Conservation (phyloP, 1,284 basidiomycete species). For the Tetrapyrgos nigripes region DNA sequence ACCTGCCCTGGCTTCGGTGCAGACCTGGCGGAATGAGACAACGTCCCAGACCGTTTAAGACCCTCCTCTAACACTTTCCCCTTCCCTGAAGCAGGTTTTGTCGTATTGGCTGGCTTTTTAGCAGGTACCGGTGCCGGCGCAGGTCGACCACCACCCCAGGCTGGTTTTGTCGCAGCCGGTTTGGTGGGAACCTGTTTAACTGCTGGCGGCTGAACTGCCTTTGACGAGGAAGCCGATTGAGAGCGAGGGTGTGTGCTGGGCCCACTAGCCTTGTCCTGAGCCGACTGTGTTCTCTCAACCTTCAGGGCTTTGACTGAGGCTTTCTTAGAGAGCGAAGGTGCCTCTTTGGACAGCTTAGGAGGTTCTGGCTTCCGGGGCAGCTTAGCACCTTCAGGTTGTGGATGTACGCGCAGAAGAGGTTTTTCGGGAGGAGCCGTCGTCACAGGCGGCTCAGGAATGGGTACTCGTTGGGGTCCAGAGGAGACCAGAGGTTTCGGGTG, state of each 20-base stretch:
- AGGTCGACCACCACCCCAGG: neutral
- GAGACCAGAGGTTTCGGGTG: neutral
- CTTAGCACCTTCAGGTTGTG: constrained; percentile 4
- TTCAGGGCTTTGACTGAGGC: neutral
- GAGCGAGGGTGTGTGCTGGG: neutral
- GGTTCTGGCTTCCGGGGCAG: constrained; percentile 6
- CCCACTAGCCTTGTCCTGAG: neutral
- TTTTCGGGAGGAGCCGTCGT: neutral
- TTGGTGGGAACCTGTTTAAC: neutral
- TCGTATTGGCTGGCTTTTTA: neutral
- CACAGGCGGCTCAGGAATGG: neutral
- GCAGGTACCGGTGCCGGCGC: neutral
- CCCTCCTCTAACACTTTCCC: neutral
- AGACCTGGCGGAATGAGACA: neutral
- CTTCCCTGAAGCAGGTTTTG: neutral
- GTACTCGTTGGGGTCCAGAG: constrained; percentile 12
- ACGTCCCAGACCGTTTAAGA: neutral
- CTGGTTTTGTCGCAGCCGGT: neutral
- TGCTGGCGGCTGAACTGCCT: neutral
- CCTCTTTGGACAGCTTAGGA: constrained; percentile 6
- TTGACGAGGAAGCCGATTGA: constrained; percentile 2
- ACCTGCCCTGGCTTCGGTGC: neutral
- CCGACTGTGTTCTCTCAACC: neutral
- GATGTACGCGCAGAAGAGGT: constrained; percentile 5
- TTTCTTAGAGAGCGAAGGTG: neutral